Evolutionary conservation across 768 basidiomycete genomes (phyloP).

Genomic region (Paxillus rubicundulus): DNA sequence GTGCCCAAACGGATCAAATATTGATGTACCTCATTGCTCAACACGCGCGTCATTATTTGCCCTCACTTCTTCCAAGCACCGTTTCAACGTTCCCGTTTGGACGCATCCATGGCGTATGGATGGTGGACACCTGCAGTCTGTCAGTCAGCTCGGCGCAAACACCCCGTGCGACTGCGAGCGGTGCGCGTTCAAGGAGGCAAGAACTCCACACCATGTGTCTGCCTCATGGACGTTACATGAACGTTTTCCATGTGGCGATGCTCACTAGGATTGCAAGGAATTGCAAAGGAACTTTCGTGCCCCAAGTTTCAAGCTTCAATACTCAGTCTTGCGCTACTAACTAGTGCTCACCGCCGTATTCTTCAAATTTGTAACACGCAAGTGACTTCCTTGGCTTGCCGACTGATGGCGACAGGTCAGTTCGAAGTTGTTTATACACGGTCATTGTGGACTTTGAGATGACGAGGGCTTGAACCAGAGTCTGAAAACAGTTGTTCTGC

Average conservation of each 20-base stretch:
- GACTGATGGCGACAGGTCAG: background rate
- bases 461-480: slow-evolving; percentile 9
- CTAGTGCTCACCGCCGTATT: background rate
- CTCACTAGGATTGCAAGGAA: background rate
- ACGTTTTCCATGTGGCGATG: background rate
- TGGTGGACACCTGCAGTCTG: too few species aligned
- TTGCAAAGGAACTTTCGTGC: background rate
- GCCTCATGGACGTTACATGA: slow-evolving; percentile 19
- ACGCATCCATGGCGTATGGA: too few species aligned
- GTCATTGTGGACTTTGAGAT: background rate
- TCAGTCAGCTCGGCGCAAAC: too few species aligned
- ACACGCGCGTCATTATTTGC: too few species aligned
- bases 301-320: background rate
- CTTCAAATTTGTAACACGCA: background rate
- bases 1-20: too few species aligned
- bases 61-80: too few species aligned
- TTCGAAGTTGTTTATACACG: background rate
- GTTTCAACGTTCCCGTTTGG: too few species aligned
- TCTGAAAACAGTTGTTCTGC: slow-evolving; percentile 9
- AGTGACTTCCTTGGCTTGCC: background rate
- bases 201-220: slow-evolving; percentile 13
- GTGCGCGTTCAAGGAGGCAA: background rate
- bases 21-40: too few species aligned
- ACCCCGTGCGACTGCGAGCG: too few species aligned
- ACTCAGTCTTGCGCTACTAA: background rate